Evolutionary conservation across 176 grass and related monocot species (phyloP).

Genomic region (Saccharum officinarum): DNA sequence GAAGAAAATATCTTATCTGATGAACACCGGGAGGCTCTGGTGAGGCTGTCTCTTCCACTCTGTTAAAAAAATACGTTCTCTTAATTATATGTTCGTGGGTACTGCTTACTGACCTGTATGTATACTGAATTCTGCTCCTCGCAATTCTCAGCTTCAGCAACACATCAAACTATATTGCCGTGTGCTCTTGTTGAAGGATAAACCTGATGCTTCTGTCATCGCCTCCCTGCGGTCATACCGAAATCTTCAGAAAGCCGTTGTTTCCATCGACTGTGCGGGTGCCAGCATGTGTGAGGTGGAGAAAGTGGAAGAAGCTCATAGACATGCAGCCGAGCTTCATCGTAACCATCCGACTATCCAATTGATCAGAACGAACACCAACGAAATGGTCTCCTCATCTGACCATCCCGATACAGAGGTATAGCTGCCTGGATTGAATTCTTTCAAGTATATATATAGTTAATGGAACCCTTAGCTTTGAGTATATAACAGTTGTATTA

Average conservation of each 20-base stretch:
- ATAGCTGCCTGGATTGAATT: not conserved
- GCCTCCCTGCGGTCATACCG: not conserved
- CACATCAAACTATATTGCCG: rapidly evolving
- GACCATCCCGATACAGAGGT: not conserved
- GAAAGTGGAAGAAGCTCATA: not conserved
- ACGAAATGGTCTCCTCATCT: not conserved
- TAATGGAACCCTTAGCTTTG: not conserved
- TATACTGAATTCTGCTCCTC: not conserved
- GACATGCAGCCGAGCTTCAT: not conserved
- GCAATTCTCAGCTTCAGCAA: not conserved
- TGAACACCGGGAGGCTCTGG: rapidly evolving
- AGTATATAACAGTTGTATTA: too few species aligned
- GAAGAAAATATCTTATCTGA: not conserved
- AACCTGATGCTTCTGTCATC: not conserved
- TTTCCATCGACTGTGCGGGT: not conserved
- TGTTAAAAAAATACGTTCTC: not conserved
- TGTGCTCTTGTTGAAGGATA: not conserved
- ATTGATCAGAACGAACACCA: not conserved
- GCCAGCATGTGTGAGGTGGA: not conserved
- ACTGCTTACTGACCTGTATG: not conserved
- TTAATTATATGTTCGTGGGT: not conserved
- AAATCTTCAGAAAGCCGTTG: not conserved
- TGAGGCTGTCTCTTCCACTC: not conserved
- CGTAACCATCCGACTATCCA: not conserved
- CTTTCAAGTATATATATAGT: too few species aligned